phyloP scores from a whole-genome alignment of 495 filamentous ascomycete species.

The Neurospora sp. region DNA sequence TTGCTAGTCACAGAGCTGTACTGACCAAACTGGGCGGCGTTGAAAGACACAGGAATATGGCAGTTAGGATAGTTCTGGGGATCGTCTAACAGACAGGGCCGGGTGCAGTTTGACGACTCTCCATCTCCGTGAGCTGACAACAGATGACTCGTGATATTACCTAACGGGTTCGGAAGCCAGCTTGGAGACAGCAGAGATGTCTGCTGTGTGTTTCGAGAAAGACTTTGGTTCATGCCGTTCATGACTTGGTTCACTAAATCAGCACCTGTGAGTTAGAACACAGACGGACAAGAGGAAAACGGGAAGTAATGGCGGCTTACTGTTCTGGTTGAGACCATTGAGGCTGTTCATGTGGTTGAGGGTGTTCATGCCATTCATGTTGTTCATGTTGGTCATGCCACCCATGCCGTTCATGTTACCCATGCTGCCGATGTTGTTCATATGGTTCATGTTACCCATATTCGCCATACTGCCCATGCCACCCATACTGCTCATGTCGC shows the following conservation, averaged over 20 bases:
- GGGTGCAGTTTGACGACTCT: slow-evolving; percentile 13
- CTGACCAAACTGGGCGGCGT: slow-evolving; percentile 9
- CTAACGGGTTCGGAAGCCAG: slow-evolving; percentile 8
- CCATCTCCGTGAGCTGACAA: slow-evolving; percentile 15
- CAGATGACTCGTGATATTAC: slow-evolving; percentile 20
- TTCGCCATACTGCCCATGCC: neutral
- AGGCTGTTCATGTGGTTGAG: neutral
- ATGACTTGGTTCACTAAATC: slow-evolving; percentile 4
- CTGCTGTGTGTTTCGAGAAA: slow-evolving; percentile 7
- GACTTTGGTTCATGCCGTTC: slow-evolving; percentile 6
- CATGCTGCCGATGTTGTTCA: neutral
- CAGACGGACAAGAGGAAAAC: neutral
- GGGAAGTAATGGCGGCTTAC: neutral
- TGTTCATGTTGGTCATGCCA: neutral
- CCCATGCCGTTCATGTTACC: neutral
- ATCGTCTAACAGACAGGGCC: slow-evolving; percentile 21
- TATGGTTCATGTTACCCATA: neutral
- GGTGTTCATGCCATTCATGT: neutral
- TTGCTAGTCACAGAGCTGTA: slow-evolving; percentile 6
- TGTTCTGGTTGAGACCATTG: neutral
- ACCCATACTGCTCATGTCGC: neutral
- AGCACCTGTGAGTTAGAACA: slow-evolving; percentile 2
- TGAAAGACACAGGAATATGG: slow-evolving; percentile 14
- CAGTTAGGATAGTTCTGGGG: slow-evolving; percentile 18
- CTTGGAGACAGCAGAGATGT: slow-evolving; percentile 5